A percentile compares a stretch with the other conserved stretches of the same genome.
These are phyloP conservation scores for Anthracocystis setariae DNA, from an alignment of 1,284 basidiomycete genomes.

Conservation along the genomic window DNA sequence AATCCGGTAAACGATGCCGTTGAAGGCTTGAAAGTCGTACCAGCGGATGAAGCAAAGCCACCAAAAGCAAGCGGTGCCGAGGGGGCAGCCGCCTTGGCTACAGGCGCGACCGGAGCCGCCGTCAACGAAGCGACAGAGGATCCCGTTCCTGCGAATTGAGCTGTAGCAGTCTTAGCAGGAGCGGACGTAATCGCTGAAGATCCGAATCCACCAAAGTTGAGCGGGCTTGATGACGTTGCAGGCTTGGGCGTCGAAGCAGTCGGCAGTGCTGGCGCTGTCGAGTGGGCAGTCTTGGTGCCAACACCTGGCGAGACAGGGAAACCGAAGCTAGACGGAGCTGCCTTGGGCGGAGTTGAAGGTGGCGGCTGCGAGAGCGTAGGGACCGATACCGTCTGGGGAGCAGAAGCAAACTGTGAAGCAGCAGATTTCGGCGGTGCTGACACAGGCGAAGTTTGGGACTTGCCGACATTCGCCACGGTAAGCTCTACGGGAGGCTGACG, in stretches of 20 bases:
- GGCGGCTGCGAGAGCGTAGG: slow-evolving; percentile 21
- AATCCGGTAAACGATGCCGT: slow-evolving; percentile 4
- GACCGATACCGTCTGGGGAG: slow-evolving; percentile 16
- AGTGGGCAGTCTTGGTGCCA: neutral
- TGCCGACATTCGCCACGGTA: neutral
- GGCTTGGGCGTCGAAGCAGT: slow-evolving; percentile 1
- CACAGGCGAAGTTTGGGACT: neutral
- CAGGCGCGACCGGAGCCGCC: neutral
- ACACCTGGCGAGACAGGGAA: slow-evolving; percentile 19
- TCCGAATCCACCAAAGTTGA: slow-evolving; percentile 12
- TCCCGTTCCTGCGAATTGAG: slow-evolving; percentile 4
- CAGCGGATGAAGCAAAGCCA: slow-evolving; percentile 9
- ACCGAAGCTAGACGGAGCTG: slow-evolving; percentile 11
- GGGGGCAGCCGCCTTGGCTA: slow-evolving; percentile 10
- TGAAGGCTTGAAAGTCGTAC: slow-evolving; percentile 6
- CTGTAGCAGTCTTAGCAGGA: neutral
- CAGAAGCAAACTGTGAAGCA: slow-evolving; percentile 16
- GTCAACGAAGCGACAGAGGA: too few relatives aligned
- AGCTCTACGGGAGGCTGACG: slow-evolving; percentile 18
- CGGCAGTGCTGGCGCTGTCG: neutral
- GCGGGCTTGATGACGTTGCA: neutral
- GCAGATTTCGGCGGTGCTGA: neutral
- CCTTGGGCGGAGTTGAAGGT: slow-evolving; percentile 1
- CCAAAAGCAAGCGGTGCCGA: slow-evolving; percentile 12
- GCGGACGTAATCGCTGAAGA: slow-evolving; percentile 3